A percentile compares a stretch with the other conserved stretches of the same genome.
Evolutionary conservation across 495 filamentous ascomycete genomes (phyloP).

Genomic region (Aspergillus indologenus): DNA sequence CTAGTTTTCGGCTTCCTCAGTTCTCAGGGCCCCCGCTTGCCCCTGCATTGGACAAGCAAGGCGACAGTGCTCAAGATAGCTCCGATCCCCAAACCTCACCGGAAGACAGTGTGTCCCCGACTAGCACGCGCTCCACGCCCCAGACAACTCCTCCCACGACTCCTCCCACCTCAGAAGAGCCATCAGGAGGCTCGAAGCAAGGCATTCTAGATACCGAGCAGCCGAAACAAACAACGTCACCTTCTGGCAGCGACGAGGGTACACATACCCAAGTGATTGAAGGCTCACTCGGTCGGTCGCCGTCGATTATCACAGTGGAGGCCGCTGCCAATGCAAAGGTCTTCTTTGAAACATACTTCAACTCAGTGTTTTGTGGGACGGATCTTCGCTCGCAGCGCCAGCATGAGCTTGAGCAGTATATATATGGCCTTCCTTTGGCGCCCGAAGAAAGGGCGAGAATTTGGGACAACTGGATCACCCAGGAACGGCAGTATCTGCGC

Average conservation of each 20-base stretch:
- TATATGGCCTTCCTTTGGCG: conserved; percentile 50
- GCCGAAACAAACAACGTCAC: conserved; percentile 6
- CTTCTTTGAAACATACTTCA: conserved; percentile 81
- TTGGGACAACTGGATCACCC: conserved; percentile 55
- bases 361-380: conserved; percentile 52
- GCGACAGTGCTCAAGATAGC: conserved; percentile 35
- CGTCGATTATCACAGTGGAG: conserved; percentile 75
- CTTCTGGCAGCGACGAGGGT: conserved; percentile 11
- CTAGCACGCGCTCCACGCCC: conserved; percentile 25
- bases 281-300: conserved; percentile 25
- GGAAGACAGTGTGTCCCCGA: conserved; percentile 33
- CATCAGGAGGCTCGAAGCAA: conserved; percentile 20
- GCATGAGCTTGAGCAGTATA: conserved; percentile 60
- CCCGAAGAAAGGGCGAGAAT: conserved; percentile 53
- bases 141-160: conserved; percentile 16
- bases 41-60: conserved; percentile 19
- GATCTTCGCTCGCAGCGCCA: conserved; percentile 65
- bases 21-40: conserved; percentile 13
- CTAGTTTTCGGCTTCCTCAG: conserved; percentile 34
- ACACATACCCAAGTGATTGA: conserved; percentile 19
- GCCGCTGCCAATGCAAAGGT: conserved; percentile 75
- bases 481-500: conserved; percentile 75
- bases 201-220: conserved; percentile 6
- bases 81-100: conserved; percentile 39
- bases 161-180: conserved; percentile 35